Conservation (phyloP, 108 stramenopile species). For the Chaetoceros tenuissimus region DNA sequence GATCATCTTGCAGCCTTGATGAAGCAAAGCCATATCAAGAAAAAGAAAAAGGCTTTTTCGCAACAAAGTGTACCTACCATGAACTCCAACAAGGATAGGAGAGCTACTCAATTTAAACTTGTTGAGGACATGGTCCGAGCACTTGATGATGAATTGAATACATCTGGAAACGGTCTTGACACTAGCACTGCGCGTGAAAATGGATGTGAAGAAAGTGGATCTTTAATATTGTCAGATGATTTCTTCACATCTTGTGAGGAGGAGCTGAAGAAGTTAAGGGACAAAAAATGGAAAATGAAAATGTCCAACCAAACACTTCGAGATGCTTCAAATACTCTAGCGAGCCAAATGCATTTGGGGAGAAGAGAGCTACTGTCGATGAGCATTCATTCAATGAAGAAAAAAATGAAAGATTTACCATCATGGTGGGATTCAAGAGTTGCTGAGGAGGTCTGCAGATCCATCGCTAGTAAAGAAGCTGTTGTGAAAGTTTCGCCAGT, state of each 20-base stretch:
- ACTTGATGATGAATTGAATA: constrained; percentile 13
- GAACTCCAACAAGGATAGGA: constrained; percentile 13
- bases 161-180: neutral
- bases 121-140: constrained; percentile 25
- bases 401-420: constrained; percentile 14
- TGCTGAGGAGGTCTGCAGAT: constrained; percentile 7
- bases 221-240: constrained; percentile 14
- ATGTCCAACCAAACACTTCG: constrained; percentile 29
- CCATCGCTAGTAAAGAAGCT: constrained; percentile 14
- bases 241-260: constrained; percentile 46
- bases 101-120: constrained; percentile 19
- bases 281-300: constrained; percentile 44
- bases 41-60: too few relatives aligned
- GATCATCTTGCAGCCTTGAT: too few relatives aligned
- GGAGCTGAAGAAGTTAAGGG: constrained; percentile 42
- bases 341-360: constrained; percentile 47
- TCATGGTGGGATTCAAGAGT: constrained; percentile 35
- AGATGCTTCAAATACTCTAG: constrained; percentile 14
- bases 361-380: constrained; percentile 24
- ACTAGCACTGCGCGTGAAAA: neutral
- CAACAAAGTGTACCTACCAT: constrained; percentile 7
- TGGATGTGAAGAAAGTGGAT: neutral
- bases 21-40: too few relatives aligned
- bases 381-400: constrained; percentile 11
- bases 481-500: constrained; percentile 12